Evolutionary conservation across 805 yeast genomes (phyloP).

Genomic region (Wickerhamomyces canadensis): DNA sequence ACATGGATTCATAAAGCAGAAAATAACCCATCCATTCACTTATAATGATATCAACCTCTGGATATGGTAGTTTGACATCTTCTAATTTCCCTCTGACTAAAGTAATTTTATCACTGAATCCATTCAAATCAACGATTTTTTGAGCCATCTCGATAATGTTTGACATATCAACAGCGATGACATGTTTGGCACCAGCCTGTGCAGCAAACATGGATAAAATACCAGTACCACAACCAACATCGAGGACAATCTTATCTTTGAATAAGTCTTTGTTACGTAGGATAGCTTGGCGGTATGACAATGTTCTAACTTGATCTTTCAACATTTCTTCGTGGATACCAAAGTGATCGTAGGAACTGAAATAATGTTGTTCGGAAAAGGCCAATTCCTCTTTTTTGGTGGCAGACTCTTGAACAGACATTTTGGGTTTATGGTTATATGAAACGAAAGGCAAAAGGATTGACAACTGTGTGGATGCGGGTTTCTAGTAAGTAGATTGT

Average conservation of each 20-base stretch:
- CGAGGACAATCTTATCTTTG: slow-evolving; percentile 90
- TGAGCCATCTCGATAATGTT: slow-evolving; percentile 95
- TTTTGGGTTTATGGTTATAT: slow-evolving; percentile 10
- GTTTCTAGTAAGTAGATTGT: no score
- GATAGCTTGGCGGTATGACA: slow-evolving; percentile 88
- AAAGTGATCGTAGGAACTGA: slow-evolving; percentile 91
- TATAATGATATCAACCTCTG: slow-evolving; percentile 88
- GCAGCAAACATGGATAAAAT: slow-evolving; percentile 97
- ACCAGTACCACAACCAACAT: slow-evolving; percentile 99
- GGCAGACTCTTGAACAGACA: slow-evolving; percentile 39
- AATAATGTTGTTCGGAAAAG: slow-evolving; percentile 85
- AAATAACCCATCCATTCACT: slow-evolving; percentile 99
- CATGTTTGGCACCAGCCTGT: slow-evolving; percentile 97
- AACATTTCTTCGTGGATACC: slow-evolving; percentile 99
- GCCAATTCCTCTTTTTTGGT: slow-evolving; percentile 63
- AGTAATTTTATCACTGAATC: slow-evolving; percentile 80
- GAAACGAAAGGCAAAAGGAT: background rate
- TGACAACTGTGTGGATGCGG: no score
- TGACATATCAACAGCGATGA: slow-evolving; percentile 95
- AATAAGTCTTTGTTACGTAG: slow-evolving; percentile 82
- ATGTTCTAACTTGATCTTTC: slow-evolving; percentile 89
- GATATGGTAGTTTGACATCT: slow-evolving; percentile 81
- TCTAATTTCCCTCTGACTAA: slow-evolving; percentile 89
- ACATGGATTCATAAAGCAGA: slow-evolving; percentile 92
- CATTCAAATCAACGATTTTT: slow-evolving; percentile 78